phyloP scores from a whole-genome alignment of 345 rosid genomes.

The Salix dunnii region DNA sequence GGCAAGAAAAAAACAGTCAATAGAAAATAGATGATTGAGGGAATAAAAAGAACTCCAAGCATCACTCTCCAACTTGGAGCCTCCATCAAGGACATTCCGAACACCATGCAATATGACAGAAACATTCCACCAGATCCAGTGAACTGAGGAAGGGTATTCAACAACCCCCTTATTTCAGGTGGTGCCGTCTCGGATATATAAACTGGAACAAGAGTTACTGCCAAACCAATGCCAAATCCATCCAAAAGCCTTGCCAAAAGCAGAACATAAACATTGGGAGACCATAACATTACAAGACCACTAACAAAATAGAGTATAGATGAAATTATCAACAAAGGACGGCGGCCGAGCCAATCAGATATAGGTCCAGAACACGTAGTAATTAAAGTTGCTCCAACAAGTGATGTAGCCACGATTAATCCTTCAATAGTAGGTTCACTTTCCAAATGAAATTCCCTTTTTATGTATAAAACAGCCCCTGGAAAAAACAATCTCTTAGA shows the following conservation, averaged over 20 bases:
- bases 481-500: constrained; percentile 12
- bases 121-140: constrained; percentile 94
- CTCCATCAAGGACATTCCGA: constrained; percentile 71
- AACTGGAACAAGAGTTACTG: constrained; percentile 82
- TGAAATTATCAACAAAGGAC: constrained; percentile 78
- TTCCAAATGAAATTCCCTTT: constrained; percentile 74
- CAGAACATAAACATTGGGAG: constrained; percentile 79
- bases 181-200: constrained; percentile 98
- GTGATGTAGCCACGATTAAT: constrained; percentile 85
- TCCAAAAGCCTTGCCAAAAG: constrained; percentile 88
- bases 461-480: constrained; percentile 93
- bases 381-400: constrained; percentile 83
- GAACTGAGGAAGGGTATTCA: constrained; percentile 95
- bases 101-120: constrained; percentile 83
- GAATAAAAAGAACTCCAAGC: constrained; percentile 90
- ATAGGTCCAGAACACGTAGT: constrained; percentile 84
- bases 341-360: constrained; percentile 84
- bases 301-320: constrained; percentile 68
- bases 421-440: constrained; percentile 76
- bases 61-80: constrained; percentile 93
- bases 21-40: constrained; percentile 60
- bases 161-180: constrained; percentile 78
- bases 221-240: constrained; percentile 91
- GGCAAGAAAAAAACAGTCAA: constrained; percentile 73
- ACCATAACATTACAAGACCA: constrained; percentile 86